Base-by-base conservation (phyloP, 2,329 filamentous ascomycete genomes). In the Apiospora arundinis region DNA sequence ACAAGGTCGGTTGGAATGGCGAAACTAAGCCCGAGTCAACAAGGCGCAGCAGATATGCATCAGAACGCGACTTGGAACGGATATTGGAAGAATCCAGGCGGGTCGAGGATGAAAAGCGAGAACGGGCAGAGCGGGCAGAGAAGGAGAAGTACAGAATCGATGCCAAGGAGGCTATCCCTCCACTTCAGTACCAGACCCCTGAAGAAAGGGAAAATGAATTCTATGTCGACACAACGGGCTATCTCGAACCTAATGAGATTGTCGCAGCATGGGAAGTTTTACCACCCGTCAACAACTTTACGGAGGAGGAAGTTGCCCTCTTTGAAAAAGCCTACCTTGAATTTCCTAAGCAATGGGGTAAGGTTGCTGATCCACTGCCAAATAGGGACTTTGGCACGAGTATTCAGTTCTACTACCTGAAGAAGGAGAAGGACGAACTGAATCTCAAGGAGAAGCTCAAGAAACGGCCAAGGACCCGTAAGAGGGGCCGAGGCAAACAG, bases 371-470 rank as follows among this genome's bases (percentile, higher is more conserved):
- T 72, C 86, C 87, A 32, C 83, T 95, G 7, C 87, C 88, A 0
- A 86, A 88, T 42, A 90, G 93, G 32, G 91, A 93, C 76, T 95
- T 94, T 81, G 92, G 92, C 74, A 89, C 93, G 66, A 94, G 92
- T 80, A 96, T 96, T 75, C 92, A 94, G 78, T 94, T 95, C 80
- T 96, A 96, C 81, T 96, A 96, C 80, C 86, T 93, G 73, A 93
- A 92, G 78, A 96, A 91, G 83, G 93, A 93, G 79, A 95, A 90
- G 82, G 92, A 92, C 82, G 87, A 91, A 66, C 88, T 91, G 56
- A 91, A 93, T 73, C 91, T 95, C 73, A 94, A 95, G 79, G 92
- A 93, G 78, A 93, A 93, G 81, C 85, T 92, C 42, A 91, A 89
- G 80, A 90, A 86, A 82, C 90, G 89, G 80, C 89, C 86, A 72